Evolutionary conservation across 2,329 filamentous ascomycete species (phyloP), one percentile per base, ranked within the genome.

Genomic region (Colletotrichum abscissum): DNA sequence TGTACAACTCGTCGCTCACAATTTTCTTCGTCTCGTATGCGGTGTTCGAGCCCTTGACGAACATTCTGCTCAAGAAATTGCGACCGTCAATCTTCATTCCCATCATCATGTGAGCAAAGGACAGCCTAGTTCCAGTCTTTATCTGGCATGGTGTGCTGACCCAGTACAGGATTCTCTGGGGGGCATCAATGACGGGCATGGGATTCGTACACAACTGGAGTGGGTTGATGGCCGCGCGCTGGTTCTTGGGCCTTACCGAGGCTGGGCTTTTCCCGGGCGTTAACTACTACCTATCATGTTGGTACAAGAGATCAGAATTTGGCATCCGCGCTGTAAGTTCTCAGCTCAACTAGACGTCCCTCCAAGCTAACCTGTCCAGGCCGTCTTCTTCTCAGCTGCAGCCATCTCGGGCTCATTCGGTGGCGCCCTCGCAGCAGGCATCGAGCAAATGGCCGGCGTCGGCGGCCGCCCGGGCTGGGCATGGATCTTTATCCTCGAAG

Each of bases 301-400:
- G 94, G 94, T 97, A 97, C 78, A 92, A 90, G 79, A 88, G 94
- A 46, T 89, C 88, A 19, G 95, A 97, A 78, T 93, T 97, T 67
- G 94, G 94, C 63, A 88, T 95, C n/a, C 90, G 94, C 46, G 91
- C 93, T 52, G 84, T 69, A 49, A 12, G 72, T 58, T 14, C 5
- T 22, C 33, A 0, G 7, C 5, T 9, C 1, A 7, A 12, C 2
- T 5, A 12, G 7, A 6, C 11, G 1, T 1, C 0, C 11, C 1
- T 19, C 11, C 11, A 28, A 12, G 54, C 35, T 59, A 3, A 63
- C 0, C 9, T 2, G 5, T 78, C 14, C 19, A 76, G 77, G 93
- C 94, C 16, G 90, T 95, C 69, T 96, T 97, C 85, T 97, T 97
- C 85, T 95, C 93, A 0, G 93, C 94, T 0, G 94, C 94, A 0